phyloP scores from a whole-genome alignment of 306 rosid genomes.

The Casuarina glauca region DNA sequence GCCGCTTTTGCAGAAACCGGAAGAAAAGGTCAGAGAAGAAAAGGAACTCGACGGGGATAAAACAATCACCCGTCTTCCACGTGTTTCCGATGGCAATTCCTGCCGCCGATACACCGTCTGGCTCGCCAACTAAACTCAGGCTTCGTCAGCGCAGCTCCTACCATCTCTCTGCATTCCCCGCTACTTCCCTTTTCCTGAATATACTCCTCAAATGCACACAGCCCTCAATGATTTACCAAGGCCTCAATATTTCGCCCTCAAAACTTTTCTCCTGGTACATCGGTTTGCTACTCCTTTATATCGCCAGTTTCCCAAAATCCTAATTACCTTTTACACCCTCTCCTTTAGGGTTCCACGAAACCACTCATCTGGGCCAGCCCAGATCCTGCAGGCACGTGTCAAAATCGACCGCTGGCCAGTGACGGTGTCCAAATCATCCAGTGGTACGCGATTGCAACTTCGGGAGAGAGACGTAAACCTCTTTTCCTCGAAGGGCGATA shows the following conservation, averaged over 20 bases:
- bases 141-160: conserved; percentile 34
- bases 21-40: background rate
- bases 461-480: too few species aligned
- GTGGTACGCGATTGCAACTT: too few species aligned
- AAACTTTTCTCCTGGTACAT: background rate
- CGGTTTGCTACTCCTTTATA: background rate
- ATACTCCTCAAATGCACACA: background rate
- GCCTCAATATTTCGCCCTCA: background rate
- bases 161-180: conserved; percentile 94
- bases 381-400: background rate
- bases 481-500: too few species aligned
- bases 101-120: conserved; percentile 55
- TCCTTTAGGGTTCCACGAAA: background rate
- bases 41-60: background rate
- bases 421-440: background rate
- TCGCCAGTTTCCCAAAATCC: fast-evolving
- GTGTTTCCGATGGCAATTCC: conserved; percentile 96
- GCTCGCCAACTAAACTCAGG: conserved; percentile 40
- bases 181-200: background rate
- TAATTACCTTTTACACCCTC: conserved; percentile 24
- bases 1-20: background rate
- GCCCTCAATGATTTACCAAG: background rate
- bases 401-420: background rate
- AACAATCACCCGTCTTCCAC: conserved; percentile 87
- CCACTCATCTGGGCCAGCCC: background rate